Conservation (phyloP, 2,329 filamentous ascomycete genomes). For the Albophoma yamanashiensis region DNA sequence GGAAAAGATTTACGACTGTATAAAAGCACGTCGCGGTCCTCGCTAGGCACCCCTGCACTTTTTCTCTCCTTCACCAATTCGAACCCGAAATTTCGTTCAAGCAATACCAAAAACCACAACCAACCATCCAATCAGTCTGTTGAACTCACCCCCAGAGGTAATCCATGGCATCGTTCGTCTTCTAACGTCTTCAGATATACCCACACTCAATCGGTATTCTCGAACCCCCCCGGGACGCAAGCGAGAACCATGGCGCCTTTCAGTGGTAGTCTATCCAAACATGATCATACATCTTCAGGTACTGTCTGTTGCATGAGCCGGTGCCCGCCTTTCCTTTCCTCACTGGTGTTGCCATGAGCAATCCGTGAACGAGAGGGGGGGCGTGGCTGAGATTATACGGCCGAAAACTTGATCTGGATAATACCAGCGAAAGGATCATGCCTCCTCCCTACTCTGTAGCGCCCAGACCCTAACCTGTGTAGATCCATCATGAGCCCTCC, state of each 20-base stretch:
- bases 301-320: conserved; percentile 51
- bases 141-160: neutral
- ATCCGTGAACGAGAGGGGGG: conserved; percentile 5
- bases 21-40: neutral
- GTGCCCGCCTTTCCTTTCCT: conserved; percentile 30
- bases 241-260: conserved; percentile 22
- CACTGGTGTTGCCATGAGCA: neutral
- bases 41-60: neutral
- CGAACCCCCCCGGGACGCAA: conserved; percentile 6
- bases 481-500: conserved; percentile 64
- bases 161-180: neutral
- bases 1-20: neutral
- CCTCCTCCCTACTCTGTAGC: conserved; percentile 36
- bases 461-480: conserved; percentile 18
- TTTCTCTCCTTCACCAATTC: neutral
- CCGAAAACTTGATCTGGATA: conserved; percentile 94
- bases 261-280: conserved; percentile 22
- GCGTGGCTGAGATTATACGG: conserved; percentile 75
- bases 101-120: neutral
- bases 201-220: conserved; percentile 14
- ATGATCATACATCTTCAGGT: conserved; percentile 27
- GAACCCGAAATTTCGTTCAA: neutral
- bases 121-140: neutral
- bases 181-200: conserved; percentile 4
- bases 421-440: conserved; percentile 99